Evolutionary conservation across 257 asterid genomes (phyloP).

Genomic region (Dorcoceras hygrometricum): DNA sequence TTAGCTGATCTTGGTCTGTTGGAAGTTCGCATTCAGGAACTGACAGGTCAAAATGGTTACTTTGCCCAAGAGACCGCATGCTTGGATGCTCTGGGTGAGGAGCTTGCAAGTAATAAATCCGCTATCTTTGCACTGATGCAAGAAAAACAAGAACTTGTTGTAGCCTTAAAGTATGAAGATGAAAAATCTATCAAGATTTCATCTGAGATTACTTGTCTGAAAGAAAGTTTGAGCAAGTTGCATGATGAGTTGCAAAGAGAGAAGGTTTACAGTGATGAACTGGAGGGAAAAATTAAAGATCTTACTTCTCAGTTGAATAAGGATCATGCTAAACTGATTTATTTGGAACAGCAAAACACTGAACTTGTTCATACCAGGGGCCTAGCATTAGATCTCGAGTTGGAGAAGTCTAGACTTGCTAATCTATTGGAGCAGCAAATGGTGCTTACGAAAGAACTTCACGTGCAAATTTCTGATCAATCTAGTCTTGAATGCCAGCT

Average conservation of each 20-base stretch:
- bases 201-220: slow-evolving; percentile 47
- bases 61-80: slow-evolving; percentile 47
- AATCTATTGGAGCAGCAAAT: slow-evolving; percentile 47
- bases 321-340: slow-evolving; percentile 35
- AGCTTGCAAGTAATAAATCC: slow-evolving; percentile 43
- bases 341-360: slow-evolving; percentile 42
- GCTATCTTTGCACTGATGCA: slow-evolving; percentile 44
- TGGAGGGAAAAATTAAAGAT: slow-evolving; percentile 49
- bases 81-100: slow-evolving; percentile 56
- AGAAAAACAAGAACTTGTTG: slow-evolving; percentile 52
- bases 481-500: slow-evolving; percentile 50
- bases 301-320: slow-evolving; percentile 48
- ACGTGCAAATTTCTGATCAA: slow-evolving; percentile 35
- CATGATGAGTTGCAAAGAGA: slow-evolving; percentile 47
- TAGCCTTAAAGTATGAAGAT: slow-evolving; percentile 43
- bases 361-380: slow-evolving; percentile 51
- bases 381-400: slow-evolving; percentile 49
- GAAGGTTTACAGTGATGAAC: slow-evolving; percentile 42
- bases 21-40: slow-evolving; percentile 62
- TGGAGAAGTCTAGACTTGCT: slow-evolving; percentile 57
- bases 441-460: slow-evolving; percentile 40
- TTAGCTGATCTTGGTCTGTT: slow-evolving; percentile 59
- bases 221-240: slow-evolving; percentile 46
- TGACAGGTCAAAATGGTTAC: slow-evolving; percentile 48
- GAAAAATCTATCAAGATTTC: slow-evolving; percentile 54